Base-by-base conservation (phyloP, 164 flowering plant species). In the Buxus sempervirens region DNA sequence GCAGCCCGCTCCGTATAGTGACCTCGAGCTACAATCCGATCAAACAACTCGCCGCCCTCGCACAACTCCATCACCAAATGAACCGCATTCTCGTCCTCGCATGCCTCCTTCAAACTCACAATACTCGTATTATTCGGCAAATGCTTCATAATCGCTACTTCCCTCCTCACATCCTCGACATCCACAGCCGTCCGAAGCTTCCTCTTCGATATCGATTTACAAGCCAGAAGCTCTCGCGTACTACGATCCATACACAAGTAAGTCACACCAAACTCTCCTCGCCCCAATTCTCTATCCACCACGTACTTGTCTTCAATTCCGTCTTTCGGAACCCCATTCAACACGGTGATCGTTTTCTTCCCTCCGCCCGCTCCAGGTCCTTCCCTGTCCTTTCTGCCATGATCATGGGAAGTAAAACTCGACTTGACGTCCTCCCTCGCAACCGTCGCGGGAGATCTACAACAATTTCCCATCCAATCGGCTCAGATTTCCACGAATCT, bases 1-100 rank as follows among this genome's bases (percentile, higher is more conserved):
- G 95, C 95, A 0, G 91, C 90, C 19, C 91, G 64, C 70, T 89
- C 95, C 1, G 84, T 87, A 58, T 89, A 89, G 70, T 87, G 91
- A 23, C 95, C 95, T 1, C 95, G 72, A 0, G 95, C 95, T 6
- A 87, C 91, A 54, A 87, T 89, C 81, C 91, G 82, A 72, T 89
- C 95, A 64, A 89, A 89, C 49, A 89, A 78, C 76, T 89, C 95
- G 4, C 95, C 91, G 1, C 95, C 95, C 65, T 87, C 95, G 58
- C 95, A 89, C 74, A 89, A 56, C 78, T 89, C 95, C 95, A 89
- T 89, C 66, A 89, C 95, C 75, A 89, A 80, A 83, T 89, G 95
- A 72, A 89, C 95, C 2, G 90, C 95, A 80, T 84, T 85, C 5
- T 89, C 91, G 58, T 89, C 95, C 86, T 89, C 95, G 41, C 88